A percentile compares a stretch with the other conserved stretches of the same genome.
Conservation (phyloP, 768 basidiomycete species). For the Serendipita sp. region DNA sequence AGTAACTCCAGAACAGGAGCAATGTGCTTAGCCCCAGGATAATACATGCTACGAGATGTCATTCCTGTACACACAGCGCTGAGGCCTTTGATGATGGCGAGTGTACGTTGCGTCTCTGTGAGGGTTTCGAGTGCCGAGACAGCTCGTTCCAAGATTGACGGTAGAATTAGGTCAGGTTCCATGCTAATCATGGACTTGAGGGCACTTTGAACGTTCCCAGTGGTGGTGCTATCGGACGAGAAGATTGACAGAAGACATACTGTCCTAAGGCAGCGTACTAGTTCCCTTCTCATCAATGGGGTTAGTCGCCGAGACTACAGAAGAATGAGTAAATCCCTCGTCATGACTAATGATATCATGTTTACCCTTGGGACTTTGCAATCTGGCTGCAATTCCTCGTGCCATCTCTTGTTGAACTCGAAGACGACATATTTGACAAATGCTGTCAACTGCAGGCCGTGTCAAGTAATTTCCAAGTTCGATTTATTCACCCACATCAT, state of each 20-base stretch:
- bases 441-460: conserved; percentile 41
- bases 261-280: conserved; percentile 68
- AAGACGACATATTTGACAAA: conserved; percentile 76
- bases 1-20: conserved; percentile 65
- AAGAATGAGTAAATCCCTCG: not conserved
- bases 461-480: not conserved
- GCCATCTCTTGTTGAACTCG: conserved; percentile 76
- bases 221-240: conserved; percentile 61
- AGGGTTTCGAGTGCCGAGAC: conserved; percentile 77
- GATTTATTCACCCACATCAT: conserved; percentile 35
- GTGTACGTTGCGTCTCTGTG: conserved; percentile 79
- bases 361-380: conserved; percentile 64
- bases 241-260: conserved; percentile 83
- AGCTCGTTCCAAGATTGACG: conserved; percentile 67
- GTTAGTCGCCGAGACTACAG: conserved; percentile 60
- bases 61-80: conserved; percentile 68
- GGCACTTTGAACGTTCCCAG: conserved; percentile 60
- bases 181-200: conserved; percentile 69
- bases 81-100: conserved; percentile 73
- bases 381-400: conserved; percentile 57
- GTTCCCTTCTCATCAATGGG: conserved; percentile 59
- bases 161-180: conserved; percentile 75
- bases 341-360: not conserved
- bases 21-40: conserved; percentile 68
- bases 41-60: conserved; percentile 64